A percentile compares a stretch with the other conserved stretches of the same genome.
Evolutionary conservation across 2,329 filamentous ascomycete genomes (phyloP).

Genomic region (Juglanconis juglandina): DNA sequence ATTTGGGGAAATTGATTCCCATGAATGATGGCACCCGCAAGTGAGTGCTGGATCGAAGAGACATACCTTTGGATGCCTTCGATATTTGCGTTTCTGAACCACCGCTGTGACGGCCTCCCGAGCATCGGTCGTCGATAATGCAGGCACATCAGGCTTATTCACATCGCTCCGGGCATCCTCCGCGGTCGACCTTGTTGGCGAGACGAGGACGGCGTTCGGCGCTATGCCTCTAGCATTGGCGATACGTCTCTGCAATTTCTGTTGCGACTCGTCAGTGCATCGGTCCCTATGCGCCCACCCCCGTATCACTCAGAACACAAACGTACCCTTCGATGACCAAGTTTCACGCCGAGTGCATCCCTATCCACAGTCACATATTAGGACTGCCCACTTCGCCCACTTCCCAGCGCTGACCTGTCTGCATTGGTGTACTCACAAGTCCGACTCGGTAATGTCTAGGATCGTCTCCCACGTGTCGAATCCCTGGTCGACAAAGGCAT

Average conservation of each 20-base stretch:
- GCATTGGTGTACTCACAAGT: conserved; percentile 57
- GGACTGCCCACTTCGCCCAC: background rate
- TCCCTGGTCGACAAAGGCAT: conserved; percentile 70
- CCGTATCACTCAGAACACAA: conserved; percentile 12
- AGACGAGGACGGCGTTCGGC: conserved; percentile 49
- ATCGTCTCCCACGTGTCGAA: conserved; percentile 85
- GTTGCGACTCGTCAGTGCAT: conserved; percentile 18
- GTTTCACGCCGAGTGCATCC: conserved; percentile 71
- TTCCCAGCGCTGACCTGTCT: background rate
- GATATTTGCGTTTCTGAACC: conserved; percentile 68
- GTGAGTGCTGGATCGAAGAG: background rate
- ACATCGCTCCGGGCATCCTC: conserved; percentile 57
- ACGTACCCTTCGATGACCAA: conserved; percentile 75
- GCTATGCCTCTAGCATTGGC: conserved; percentile 67
- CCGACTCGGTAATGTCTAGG: conserved; percentile 78
- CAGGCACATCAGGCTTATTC: conserved; percentile 40
- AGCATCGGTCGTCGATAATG: conserved; percentile 34
- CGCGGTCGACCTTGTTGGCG: conserved; percentile 45
- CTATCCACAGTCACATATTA: conserved; percentile 34
- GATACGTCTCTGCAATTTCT: conserved; percentile 83
- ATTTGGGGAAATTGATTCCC: too few relatives aligned
- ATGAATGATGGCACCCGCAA: too few relatives aligned
- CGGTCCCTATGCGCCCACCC: background rate
- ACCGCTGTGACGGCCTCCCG: conserved; percentile 40
- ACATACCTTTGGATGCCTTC: conserved; percentile 70